Conservation (phyloP, 495 filamentous ascomycete genomes). For the Neurospora tetraspora region DNA sequence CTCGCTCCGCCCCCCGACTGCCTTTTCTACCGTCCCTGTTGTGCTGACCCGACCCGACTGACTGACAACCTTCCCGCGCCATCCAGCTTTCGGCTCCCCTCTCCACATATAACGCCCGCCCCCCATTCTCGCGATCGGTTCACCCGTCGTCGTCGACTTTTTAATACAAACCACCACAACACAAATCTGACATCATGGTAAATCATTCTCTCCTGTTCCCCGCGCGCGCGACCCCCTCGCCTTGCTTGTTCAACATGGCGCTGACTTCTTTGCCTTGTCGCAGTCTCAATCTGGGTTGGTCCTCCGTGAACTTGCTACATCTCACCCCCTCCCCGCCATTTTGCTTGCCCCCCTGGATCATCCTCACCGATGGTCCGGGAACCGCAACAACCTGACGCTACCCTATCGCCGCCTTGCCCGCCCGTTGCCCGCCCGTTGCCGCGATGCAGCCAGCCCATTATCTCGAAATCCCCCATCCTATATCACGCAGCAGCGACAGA, state of each 20-base stretch:
- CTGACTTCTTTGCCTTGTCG: constrained; percentile 2
- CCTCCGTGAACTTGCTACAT: constrained; percentile 9
- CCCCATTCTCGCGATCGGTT: not conserved
- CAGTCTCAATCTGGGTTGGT: constrained; percentile 63
- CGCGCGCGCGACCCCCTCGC: not conserved
- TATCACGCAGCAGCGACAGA: not conserved
- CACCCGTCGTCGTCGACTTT: not conserved
- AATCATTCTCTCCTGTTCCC: not conserved
- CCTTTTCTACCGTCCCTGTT: not conserved
- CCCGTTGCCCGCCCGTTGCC: constrained; percentile 5
- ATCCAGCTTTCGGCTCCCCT: not conserved
- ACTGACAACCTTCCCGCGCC: not conserved
- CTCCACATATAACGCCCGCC: not conserved
- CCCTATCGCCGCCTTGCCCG: constrained; percentile 5
- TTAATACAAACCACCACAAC: not conserved
- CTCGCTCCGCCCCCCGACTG: constrained; percentile 1
- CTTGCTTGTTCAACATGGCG: not conserved
- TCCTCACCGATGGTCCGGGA: not conserved
- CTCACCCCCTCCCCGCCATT: constrained; percentile 7
- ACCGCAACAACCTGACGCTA: not conserved
- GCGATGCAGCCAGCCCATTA: not conserved
- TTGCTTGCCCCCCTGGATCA: not conserved
- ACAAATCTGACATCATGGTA: constrained; percentile 9
- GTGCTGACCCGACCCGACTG: not conserved
- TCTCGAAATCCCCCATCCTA: not conserved